Conservation (phyloP, 1,284 basidiomycete species). For the Irpex sp. region DNA sequence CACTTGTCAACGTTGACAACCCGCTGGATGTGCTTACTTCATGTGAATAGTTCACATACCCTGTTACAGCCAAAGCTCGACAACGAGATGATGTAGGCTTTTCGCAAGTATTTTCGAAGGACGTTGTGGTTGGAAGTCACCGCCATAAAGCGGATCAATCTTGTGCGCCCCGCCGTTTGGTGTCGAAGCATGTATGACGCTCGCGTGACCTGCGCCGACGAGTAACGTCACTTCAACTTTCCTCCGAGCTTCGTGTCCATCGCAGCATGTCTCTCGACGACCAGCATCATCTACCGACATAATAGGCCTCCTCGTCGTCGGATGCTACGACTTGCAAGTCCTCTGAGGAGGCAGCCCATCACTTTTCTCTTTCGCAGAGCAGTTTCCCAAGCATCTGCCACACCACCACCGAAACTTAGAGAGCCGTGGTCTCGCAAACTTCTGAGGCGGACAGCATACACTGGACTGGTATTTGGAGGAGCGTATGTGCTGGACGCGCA, state of each 20-base stretch:
- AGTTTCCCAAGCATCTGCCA: not conserved
- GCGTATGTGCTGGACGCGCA: constrained; percentile 52
- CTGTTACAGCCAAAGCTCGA: no score
- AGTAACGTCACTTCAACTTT: not conserved
- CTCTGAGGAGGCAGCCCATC: not conserved
- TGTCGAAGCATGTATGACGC: not conserved
- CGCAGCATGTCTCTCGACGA: not conserved
- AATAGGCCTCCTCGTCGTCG: not conserved
- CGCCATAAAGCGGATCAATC: not conserved
- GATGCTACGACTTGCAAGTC: not conserved
- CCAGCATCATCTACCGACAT: not conserved
- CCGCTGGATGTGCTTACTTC: no score
- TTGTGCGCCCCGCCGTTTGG: not conserved
- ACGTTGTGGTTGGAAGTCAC: no score
- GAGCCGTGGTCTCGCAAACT: constrained; percentile 25
- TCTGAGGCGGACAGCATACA: constrained; percentile 24
- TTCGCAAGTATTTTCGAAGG: no score
- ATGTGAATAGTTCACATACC: no score
- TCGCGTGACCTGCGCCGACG: not conserved
- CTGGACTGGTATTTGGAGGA: constrained; percentile 36
- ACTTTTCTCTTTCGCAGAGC: not conserved
- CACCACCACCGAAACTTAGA: not conserved
- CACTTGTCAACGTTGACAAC: no score
- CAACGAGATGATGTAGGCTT: no score
- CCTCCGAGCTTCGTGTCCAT: not conserved